These are phyloP conservation scores for Camelina sativa DNA, from an alignment of 345 rosid species.

Conservation along the genomic window DNA sequence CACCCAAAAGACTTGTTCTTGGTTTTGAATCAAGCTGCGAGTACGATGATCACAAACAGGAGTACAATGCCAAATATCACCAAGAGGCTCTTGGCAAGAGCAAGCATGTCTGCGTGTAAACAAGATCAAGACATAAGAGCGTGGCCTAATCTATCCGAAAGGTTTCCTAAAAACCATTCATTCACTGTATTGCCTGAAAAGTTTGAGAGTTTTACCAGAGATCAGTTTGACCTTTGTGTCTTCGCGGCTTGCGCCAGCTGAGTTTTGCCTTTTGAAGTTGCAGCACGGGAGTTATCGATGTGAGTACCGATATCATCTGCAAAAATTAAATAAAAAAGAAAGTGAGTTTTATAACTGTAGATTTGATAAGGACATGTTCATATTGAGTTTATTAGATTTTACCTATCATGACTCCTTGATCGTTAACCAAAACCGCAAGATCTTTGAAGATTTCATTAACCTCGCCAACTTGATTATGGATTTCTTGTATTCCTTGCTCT, in stretches of 20 bases:
- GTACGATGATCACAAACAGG: conserved; percentile 81
- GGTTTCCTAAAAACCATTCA: neutral
- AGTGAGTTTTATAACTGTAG: neutral
- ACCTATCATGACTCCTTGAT: conserved; percentile 95
- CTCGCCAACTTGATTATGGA: conserved; percentile 91
- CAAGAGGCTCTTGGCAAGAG: no score
- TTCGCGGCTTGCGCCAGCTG: conserved; percentile 89
- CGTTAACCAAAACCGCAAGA: conserved; percentile 93
- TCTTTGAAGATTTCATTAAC: conserved; percentile 96
- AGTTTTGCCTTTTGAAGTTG: conserved; percentile 80
- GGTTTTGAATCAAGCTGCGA: conserved; percentile 60
- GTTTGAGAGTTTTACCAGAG: conserved; percentile 65
- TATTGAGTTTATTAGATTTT: neutral
- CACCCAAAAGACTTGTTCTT: conserved; percentile 14
- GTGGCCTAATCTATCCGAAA: no score
- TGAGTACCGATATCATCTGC: conserved; percentile 98
- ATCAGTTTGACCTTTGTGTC: conserved; percentile 92
- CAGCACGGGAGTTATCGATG: conserved; percentile 78
- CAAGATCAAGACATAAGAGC: conserved; percentile 29
- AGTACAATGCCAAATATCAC: conserved; percentile 93
- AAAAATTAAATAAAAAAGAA: neutral
- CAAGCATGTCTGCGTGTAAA: conserved; percentile 77
- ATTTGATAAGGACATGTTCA: neutral
- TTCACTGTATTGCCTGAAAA: neutral
- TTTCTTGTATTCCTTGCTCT: conserved; percentile 91